Evolutionary conservation across 1,284 basidiomycete genomes (phyloP).

Genomic region (Peniophora sp.): DNA sequence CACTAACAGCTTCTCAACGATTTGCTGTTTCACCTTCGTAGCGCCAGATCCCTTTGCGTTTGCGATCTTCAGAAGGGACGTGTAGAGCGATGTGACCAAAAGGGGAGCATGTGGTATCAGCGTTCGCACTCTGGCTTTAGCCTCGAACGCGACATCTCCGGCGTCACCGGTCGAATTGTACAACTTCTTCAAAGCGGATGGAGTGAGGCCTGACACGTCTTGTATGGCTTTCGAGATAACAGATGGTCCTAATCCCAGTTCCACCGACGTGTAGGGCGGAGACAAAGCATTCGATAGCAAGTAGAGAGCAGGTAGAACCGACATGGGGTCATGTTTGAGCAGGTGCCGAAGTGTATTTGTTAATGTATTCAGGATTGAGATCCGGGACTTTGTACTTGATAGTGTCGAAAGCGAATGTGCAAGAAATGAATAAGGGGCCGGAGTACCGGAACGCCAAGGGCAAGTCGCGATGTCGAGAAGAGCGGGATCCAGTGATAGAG

Average conservation of each 20-base stretch:
- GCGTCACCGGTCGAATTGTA: conserved; percentile 66
- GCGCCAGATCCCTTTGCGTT: conserved; percentile 68
- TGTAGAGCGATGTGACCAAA: conserved; percentile 57
- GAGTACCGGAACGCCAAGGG: conserved; percentile 29
- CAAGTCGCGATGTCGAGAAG: conserved; percentile 26
- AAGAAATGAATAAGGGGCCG: conserved; percentile 78
- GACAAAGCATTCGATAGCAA: conserved; percentile 82
- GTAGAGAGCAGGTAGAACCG: conserved; percentile 80
- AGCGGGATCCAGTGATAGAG: conserved; percentile 39
- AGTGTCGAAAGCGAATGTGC: conserved; percentile 69
- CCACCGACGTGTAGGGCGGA: conserved; percentile 68
- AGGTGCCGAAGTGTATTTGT: conserved; percentile 77
- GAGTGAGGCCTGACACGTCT: conserved; percentile 72
- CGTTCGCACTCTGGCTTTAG: conserved; percentile 74
- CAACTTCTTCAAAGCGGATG: conserved; percentile 58
- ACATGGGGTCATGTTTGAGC: conserved; percentile 57
- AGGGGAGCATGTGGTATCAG: conserved; percentile 69
- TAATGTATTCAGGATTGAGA: conserved; percentile 70
- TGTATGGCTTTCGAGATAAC: conserved; percentile 77
- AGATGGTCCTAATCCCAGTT: conserved; percentile 72
- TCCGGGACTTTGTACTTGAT: conserved; percentile 75
- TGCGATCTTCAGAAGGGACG: conserved; percentile 58
- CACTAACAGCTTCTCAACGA: conserved; percentile 79
- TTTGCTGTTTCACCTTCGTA: conserved; percentile 66
- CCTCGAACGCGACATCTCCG: conserved; percentile 75